phyloP scores from a whole-genome alignment of 2,329 filamentous ascomycete species.

The Nemania sp. region DNA sequence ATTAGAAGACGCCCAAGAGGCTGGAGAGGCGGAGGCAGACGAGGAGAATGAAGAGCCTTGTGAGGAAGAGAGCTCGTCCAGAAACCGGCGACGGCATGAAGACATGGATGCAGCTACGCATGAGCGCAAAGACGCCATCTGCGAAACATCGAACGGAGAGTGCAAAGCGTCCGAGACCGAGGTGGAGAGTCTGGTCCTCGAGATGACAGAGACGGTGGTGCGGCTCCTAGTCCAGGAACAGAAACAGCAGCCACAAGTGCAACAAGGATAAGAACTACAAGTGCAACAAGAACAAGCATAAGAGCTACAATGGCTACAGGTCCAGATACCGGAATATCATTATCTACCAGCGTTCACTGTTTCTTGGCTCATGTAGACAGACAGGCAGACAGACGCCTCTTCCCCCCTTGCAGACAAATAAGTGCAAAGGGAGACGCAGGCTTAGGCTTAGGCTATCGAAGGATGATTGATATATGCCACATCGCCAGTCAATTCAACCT shows the following conservation, averaged over 20 bases:
- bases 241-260: not conserved
- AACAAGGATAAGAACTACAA: not conserved
- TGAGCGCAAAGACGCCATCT: not conserved
- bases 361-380: too few relatives aligned
- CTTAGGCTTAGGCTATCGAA: not conserved
- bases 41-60: not conserved
- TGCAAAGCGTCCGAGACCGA: not conserved
- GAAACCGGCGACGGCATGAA: not conserved
- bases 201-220: not conserved
- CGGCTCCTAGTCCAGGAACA: not conserved
- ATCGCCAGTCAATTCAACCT: too few relatives aligned
- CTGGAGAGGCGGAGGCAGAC: not conserved
- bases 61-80: not conserved
- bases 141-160: not conserved
- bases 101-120: not conserved
- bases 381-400: too few relatives aligned
- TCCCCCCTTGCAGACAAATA: not conserved
- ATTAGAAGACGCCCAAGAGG: not conserved
- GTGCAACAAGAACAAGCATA: not conserved
- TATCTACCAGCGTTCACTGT: not conserved
- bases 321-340: not conserved
- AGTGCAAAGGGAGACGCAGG: constrained; percentile 5
- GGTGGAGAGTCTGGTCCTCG: not conserved
- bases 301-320: not conserved
- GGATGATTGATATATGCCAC: too few relatives aligned